Conservation (phyloP, 768 basidiomycete species). For the Lactarius trivialis region DNA sequence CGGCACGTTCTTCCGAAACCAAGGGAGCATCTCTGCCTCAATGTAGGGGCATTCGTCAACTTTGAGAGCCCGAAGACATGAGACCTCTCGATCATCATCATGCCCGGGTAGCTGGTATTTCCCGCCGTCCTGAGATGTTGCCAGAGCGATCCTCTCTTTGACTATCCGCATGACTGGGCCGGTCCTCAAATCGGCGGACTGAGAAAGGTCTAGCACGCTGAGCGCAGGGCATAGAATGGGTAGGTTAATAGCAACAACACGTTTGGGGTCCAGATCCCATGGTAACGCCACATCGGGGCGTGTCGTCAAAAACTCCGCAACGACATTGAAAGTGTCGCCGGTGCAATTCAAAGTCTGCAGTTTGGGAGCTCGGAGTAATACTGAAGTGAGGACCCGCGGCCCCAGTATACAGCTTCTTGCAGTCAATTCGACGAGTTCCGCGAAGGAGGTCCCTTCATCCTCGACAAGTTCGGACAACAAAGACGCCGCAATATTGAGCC, state of each 20-base stretch:
- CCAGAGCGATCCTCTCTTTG: too few species aligned
- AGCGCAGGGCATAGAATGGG: conserved; percentile 21
- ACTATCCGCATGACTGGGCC: too few species aligned
- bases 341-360: conserved; percentile 12
- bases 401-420: neutral
- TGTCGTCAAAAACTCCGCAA: conserved; percentile 10
- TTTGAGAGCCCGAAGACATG: conserved; percentile 8
- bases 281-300: too few species aligned
- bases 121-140: too few species aligned
- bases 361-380: too few species aligned
- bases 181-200: too few species aligned
- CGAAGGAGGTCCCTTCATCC: too few species aligned
- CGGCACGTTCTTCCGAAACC: conserved; percentile 19
- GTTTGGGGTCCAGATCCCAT: too few species aligned
- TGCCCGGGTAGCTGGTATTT: neutral
- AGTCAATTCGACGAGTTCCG: conserved; percentile 15
- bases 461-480: too few species aligned
- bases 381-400: too few species aligned
- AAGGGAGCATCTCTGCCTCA: conserved; percentile 21
- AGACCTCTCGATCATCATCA: conserved; percentile 3
- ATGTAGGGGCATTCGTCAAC: conserved; percentile 19
- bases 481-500: neutral
- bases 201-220: too few species aligned
- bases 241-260: too few species aligned
- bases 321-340: neutral